Conservation (phyloP, 192 early-diverging fungal species). For the Thoreauomyces humboldtii region DNA sequence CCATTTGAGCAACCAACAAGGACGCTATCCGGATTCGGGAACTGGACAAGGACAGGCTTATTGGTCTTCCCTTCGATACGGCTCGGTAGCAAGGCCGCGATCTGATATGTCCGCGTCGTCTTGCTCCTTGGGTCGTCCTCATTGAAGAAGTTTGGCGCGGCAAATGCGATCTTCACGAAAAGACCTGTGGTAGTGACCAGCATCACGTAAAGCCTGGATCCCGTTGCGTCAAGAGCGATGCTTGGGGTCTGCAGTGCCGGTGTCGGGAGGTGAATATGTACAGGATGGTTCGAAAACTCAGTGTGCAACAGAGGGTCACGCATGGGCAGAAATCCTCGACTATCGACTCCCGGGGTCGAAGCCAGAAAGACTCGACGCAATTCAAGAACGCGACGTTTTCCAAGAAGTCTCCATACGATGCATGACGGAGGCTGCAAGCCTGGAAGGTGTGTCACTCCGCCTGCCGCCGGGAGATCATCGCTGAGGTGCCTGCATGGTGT, state of each 20-base stretch:
- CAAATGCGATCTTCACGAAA: slow-evolving; percentile 2
- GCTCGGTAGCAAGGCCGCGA: neutral
- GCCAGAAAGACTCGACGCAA: slow-evolving; percentile 24
- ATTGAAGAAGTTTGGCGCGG: slow-evolving; percentile 21
- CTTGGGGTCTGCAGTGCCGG: slow-evolving; percentile 10
- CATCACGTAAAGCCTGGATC: slow-evolving; percentile 4
- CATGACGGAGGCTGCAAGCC: neutral
- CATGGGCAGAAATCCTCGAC: neutral
- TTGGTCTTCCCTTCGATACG: neutral
- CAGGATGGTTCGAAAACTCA: slow-evolving; percentile 5
- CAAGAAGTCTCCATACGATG: slow-evolving; percentile 23
- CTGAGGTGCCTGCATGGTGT: no score
- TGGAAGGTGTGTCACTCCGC: slow-evolving; percentile 6
- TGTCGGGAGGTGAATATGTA: slow-evolving; percentile 7
- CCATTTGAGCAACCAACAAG: slow-evolving; percentile 28
- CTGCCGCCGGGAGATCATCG: slow-evolving; percentile 3
- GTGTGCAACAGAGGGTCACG: neutral
- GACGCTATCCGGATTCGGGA: slow-evolving; percentile 15
- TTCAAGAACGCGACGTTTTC: slow-evolving; percentile 18
- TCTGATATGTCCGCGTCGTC: neutral
- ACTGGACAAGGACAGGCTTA: slow-evolving; percentile 13
- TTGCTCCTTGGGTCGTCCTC: slow-evolving; percentile 6
- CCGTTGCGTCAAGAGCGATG: slow-evolving; percentile 1
- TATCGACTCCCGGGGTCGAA: neutral
- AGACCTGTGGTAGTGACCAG: slow-evolving; percentile 8